These are phyloP conservation scores for Candida schatavii DNA, from an alignment of 805 yeast species.

Conservation along the genomic window DNA sequence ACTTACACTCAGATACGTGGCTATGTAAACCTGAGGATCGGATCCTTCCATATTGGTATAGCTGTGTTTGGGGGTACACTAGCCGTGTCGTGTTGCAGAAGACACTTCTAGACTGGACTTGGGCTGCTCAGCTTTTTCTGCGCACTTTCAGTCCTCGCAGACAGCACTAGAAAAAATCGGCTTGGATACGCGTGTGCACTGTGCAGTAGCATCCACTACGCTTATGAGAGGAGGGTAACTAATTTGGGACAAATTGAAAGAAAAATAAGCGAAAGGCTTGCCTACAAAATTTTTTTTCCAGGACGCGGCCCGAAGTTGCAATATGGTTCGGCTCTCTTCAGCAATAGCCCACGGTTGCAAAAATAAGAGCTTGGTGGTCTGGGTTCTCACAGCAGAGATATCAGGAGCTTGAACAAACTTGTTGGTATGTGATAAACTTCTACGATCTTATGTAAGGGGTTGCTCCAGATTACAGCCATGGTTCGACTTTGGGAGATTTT, in stretches of 20 bases:
- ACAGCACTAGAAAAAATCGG: too few relatives aligned
- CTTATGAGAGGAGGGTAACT: background rate
- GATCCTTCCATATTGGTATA: background rate
- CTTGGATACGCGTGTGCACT: background rate
- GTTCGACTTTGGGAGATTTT: too few relatives aligned
- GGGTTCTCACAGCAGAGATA: too few relatives aligned
- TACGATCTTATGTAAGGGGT: too few relatives aligned
- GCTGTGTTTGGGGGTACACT: background rate
- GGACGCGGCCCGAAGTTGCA: background rate
- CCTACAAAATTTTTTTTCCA: background rate
- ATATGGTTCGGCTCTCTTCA: background rate
- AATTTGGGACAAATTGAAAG: conserved; percentile 3
- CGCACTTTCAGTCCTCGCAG: too few relatives aligned
- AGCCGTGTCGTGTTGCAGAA: background rate
- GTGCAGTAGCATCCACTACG: background rate
- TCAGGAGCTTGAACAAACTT: too few relatives aligned
- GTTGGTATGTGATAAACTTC: too few relatives aligned
- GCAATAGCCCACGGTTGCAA: too few relatives aligned
- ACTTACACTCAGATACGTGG: conserved; percentile 46
- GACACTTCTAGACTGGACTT: background rate
- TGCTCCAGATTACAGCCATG: too few relatives aligned
- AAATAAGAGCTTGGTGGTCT: too few relatives aligned
- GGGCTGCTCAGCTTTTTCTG: too few relatives aligned
- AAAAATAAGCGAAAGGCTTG: too few relatives aligned
- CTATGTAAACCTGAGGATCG: conserved; percentile 41